These are phyloP conservation scores for Exophiala sp. DNA, from an alignment of 2,329 filamentous ascomycete species.

Conservation along the genomic window DNA sequence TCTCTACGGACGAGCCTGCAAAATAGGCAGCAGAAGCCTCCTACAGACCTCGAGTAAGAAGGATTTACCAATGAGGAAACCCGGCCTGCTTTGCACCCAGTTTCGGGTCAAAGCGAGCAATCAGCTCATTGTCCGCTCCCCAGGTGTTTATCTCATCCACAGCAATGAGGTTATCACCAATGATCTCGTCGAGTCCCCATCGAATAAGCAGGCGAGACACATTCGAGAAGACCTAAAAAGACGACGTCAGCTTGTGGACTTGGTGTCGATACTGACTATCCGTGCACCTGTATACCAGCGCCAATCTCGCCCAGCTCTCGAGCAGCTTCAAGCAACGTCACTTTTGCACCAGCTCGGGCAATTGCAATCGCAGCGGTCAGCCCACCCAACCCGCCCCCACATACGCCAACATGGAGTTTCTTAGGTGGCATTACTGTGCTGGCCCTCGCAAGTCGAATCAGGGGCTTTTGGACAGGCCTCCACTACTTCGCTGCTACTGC, in stretches of 20 bases:
- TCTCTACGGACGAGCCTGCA: constrained; percentile 44
- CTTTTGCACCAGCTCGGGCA: constrained; percentile 37
- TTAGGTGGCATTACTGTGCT: neutral
- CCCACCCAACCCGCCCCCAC: constrained; percentile 43
- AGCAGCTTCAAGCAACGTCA: constrained; percentile 44
- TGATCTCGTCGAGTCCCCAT: constrained; percentile 40
- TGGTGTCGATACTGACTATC: neutral
- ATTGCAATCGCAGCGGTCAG: constrained; percentile 44
- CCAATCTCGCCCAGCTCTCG: constrained; percentile 41
- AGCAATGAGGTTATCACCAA: constrained; percentile 41
- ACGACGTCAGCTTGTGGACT: neutral
- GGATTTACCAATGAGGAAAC: constrained; percentile 18
- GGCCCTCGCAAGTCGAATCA: no score
- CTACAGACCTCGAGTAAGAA: neutral
- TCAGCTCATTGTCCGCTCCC: constrained; percentile 29
- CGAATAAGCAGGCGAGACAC: constrained; percentile 39
- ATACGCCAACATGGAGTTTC: constrained; percentile 29
- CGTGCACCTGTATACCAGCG: constrained; percentile 27
- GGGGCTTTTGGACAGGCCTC: no score
- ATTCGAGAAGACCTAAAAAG: constrained; percentile 40
- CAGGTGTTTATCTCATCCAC: constrained; percentile 39
- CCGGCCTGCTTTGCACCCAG: constrained; percentile 17
- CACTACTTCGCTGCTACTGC: no score
- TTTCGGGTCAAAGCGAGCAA: constrained; percentile 16
- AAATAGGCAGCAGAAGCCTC: neutral